Evolutionary conservation across 129 eudicot genomes (phyloP), one percentile per base, ranked within the genome.

Genomic region (Solidago caesia): DNA sequence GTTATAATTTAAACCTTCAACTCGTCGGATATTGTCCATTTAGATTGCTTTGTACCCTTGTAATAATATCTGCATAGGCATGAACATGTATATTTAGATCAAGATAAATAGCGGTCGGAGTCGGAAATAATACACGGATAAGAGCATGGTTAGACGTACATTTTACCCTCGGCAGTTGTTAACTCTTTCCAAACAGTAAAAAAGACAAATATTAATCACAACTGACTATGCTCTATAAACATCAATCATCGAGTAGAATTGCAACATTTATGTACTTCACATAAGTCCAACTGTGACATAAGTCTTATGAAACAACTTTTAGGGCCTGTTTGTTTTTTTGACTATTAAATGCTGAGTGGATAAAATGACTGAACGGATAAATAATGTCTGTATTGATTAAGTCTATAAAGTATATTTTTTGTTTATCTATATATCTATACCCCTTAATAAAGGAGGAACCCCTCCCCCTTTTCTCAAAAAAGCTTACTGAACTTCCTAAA

Each of bases 1-100:
- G 70, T 48, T 52, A 7, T 60, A 47, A 7, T 52, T 16, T 27
- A 81, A 70, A 94, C 99, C 99, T 88, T 88, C 79, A 94, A 70
- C 63, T 94, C 96, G 63, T 94, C 99, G 4, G 99, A 97, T 64
- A 94, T 91, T 13, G 92, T 81, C 99, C 99, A 94, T 77, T 85
- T 91, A 44, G 99, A 90, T 79, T 90, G 88, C 83, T 91, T 91
- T 68, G 99, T 90, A 70, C 82, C 87, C 83, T 90, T 94, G 85
- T 85, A 91, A 77, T 88, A 94, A 73, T 94, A 94, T 82, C 99
- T 94, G 87, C 61, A 72, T 49, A 81, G 68, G 77, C 42, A 52
- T 46, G 29, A 71, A 76, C 51, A 29, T 15, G 72, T 33, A 12
- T 33, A 53, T 7, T 14, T 39, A 13, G 4, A 76, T 0, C 6